These are phyloP conservation scores for Malassezia dermatis DNA, from an alignment of 1,284 basidiomycete species.

Conservation along the genomic window DNA sequence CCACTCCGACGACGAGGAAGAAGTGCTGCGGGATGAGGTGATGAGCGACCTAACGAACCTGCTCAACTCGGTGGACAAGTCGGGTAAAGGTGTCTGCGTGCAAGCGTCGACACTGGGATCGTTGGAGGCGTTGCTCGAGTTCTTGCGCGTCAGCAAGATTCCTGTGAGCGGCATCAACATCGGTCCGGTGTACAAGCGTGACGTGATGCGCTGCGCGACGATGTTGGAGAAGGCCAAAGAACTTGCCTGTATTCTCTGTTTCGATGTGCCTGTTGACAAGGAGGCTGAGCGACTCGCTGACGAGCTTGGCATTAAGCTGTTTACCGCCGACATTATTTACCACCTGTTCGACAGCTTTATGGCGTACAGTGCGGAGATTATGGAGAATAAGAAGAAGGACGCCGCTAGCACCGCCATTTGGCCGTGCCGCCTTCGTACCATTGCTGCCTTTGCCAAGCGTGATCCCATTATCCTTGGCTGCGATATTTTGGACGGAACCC, in stretches of 20 bases:
- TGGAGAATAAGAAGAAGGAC: constrained; percentile 81
- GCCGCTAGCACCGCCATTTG: constrained; percentile 91
- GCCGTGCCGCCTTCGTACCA: constrained; percentile 86
- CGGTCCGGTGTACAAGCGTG: constrained; percentile 91
- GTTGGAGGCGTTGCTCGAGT: constrained; percentile 89
- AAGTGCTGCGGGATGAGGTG: constrained; percentile 83
- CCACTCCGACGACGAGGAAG: constrained; percentile 89
- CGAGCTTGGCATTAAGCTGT: constrained; percentile 83
- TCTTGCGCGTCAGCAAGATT: constrained; percentile 89
- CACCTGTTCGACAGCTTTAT: constrained; percentile 96
- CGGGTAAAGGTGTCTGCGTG: constrained; percentile 89
- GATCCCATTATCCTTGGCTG: constrained; percentile 94
- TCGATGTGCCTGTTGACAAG: constrained; percentile 82
- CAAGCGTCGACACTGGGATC: constrained; percentile 96
- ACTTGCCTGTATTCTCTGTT: constrained; percentile 86
- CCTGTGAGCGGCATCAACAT: constrained; percentile 82
- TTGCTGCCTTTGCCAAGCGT: constrained; percentile 87
- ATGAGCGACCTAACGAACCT: constrained; percentile 91
- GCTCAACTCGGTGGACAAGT: constrained; percentile 83
- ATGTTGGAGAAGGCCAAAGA: constrained; percentile 97
- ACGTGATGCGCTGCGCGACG: constrained; percentile 80
- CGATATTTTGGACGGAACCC: constrained; percentile 78
- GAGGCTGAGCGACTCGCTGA: constrained; percentile 84
- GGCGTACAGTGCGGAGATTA: constrained; percentile 85
- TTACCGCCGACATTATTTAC: constrained; percentile 98